Base-by-base conservation (phyloP, 768 basidiomycete genomes). In the Phlebiopsis gigantea region DNA sequence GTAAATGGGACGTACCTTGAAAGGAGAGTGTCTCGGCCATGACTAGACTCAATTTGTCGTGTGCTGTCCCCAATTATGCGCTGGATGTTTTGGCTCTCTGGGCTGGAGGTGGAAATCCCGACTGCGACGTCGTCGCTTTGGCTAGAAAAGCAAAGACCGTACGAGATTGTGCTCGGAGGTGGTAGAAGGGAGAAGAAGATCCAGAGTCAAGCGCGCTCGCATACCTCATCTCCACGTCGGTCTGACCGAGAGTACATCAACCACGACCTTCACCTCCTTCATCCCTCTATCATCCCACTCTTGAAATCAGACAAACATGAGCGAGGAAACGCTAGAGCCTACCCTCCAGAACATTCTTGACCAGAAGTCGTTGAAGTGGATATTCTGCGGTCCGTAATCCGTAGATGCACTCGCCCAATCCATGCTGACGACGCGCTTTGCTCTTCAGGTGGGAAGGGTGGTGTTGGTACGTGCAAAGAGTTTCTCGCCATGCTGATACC, bases 261-360 rank as follows among this genome's bases (percentile, higher is more conserved):
- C 44, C 53, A 56, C 65, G 54, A 54, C 44, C 44, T 21, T 58
- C 55, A 46, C 49, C 39, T 19, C 57, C 44, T 45, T 48, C 53
- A 42, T 56, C 47, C 31, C 55, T 59, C 22, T 43, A 47, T 10
- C 39, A 4, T 34, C 55, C 53, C 21, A 43, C 53, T n/a, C 53
- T 44, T 39, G 8, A 3, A 39, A 39, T 39, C 62, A 62, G 56
- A 60, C 46, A 28, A 59, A 46, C 61, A 85, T 87, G 84, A 67
- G 84, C 55, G 86, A n/a, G n/a, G n/a, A 87, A 64, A 76, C 79
- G 1, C 81, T 96, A 42, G 79, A 82, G 15, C 85, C 96, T 19
- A 94, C 93, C 17, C 83, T 99, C 7, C 93, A 97, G 77, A 98
- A 97, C 68, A 77, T 99, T 48, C 75, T 99, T 28, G 95, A 98